phyloP scores from a whole-genome alignment of 1,284 basidiomycete species.

The Apiotrichum gracile region DNA sequence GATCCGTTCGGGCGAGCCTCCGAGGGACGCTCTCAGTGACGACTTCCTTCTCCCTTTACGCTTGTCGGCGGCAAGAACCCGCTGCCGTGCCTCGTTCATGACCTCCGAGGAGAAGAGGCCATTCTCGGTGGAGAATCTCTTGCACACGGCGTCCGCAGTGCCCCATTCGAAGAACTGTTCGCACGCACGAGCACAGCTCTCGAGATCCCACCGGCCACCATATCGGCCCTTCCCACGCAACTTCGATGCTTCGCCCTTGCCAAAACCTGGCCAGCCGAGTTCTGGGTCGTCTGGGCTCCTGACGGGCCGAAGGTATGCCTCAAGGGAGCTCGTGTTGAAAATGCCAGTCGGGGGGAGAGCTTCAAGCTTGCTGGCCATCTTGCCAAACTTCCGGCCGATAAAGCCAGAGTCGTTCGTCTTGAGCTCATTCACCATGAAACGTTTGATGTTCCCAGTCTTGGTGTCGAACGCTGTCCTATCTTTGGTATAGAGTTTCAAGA shows the following conservation, averaged over 20 bases:
- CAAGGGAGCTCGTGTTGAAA: constrained; percentile 65
- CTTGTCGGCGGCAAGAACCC: neutral
- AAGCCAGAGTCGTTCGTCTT: constrained; percentile 61
- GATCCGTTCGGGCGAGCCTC: constrained; percentile 6
- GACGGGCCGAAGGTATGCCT: constrained; percentile 65
- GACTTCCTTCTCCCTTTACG: neutral
- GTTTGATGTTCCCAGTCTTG: constrained; percentile 54
- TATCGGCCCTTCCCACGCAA: constrained; percentile 28
- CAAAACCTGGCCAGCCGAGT: constrained; percentile 42
- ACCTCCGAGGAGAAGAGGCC: constrained; percentile 32
- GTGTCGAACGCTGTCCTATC: constrained; percentile 15
- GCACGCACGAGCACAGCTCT: constrained; percentile 65
- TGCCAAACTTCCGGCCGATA: constrained; percentile 53
- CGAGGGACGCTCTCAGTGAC: neutral
- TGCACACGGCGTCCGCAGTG: constrained; percentile 54
- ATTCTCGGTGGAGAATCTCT: constrained; percentile 36
- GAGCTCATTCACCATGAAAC: constrained; percentile 62
- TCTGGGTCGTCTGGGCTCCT: constrained; percentile 22
- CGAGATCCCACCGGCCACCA: constrained; percentile 51
- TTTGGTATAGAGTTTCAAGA: constrained; percentile 59
- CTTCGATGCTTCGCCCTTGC: constrained; percentile 15
- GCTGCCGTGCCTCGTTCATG: constrained; percentile 22
- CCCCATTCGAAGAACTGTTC: constrained; percentile 89
- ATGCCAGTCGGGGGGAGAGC: constrained; percentile 38
- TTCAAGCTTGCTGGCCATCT: constrained; percentile 59